Evolutionary conservation across 805 yeast species (phyloP), one percentile per base, ranked within the genome.

Genomic region (Tetrapisispora pingtungensis): DNA sequence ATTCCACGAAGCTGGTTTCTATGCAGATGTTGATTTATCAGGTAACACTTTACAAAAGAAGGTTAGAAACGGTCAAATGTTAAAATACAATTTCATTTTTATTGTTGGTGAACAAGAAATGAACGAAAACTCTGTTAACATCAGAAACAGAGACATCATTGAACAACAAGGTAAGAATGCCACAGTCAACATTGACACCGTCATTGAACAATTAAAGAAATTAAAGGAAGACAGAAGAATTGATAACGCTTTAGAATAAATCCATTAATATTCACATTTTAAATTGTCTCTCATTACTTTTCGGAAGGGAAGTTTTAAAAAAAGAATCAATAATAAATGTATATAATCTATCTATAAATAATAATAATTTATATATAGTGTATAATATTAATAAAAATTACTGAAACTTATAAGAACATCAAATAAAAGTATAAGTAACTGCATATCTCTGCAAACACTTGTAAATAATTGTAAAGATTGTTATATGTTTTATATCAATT

Each of bases 1-100:
- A 53, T 71, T 82, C 62, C 81, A 83, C 61, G 72, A 70, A 46
- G 78, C 79, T 53, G 90, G 88, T 27, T 84, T 90, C 75, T 87
- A 77, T 61, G 93, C 95, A 35, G 99, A 93, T 62, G 95, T 78
- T 47, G 99, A 93, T 64, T 68, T 87, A 47, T 75, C 89, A 41
- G 97, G 96, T 71, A 90, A 93, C 76, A 93, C 99, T 45, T 75
- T 93, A 67, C 96, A 85, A 67, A 93, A 93, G 90, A 93, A 93
- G 81, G 88, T 93, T 49, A 87, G 98, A 77, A 84, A 78, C 56
- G 98, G 97, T 59, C 97, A 93, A 75, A 62, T 90, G 62, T 80
- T 82, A 71, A 88, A 84, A 68, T 93, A 88, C 73, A 93, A 93
- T 75, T 93, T 88, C 70, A 84, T 90, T 61, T 88, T 90, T 68